phyloP scores from a whole-genome alignment of 78 protist species.

The Guillardia theta region DNA sequence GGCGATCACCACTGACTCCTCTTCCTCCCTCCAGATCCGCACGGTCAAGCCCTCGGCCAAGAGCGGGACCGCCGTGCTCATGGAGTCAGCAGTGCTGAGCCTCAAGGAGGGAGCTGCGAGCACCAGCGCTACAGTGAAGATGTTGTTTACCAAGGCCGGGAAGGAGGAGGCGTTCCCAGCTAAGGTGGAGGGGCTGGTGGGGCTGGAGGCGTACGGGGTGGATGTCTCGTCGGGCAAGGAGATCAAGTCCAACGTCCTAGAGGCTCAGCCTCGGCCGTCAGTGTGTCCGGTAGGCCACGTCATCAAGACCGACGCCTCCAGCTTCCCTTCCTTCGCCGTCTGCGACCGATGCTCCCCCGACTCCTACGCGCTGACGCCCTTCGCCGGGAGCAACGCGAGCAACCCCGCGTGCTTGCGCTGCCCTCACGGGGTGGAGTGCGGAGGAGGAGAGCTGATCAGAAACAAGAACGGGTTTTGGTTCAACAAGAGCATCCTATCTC shows the following conservation, averaged over 20 bases:
- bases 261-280: background rate
- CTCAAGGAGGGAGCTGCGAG: too few relatives aligned
- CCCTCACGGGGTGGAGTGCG: background rate
- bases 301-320: background rate
- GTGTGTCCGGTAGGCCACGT: background rate
- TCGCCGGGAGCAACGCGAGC: background rate
- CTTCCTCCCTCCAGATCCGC: background rate
- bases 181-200: too few relatives aligned
- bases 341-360: background rate
- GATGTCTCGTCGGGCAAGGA: background rate
- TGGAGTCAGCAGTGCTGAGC: background rate
- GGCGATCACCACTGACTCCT: background rate
- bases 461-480: too few relatives aligned
- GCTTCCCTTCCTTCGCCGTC: background rate
- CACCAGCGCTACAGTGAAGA: too few relatives aligned
- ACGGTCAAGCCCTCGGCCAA: background rate
- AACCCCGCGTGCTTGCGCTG: background rate
- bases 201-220: too few relatives aligned
- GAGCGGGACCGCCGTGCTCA: background rate
- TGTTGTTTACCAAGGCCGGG: too few relatives aligned
- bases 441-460: too few relatives aligned
- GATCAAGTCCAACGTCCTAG: background rate
- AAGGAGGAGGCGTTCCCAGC: too few relatives aligned
- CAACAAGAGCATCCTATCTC: too few relatives aligned
- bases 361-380: background rate